Conservation (phyloP, 805 yeast genomes). For the Cyberlindnera galapagoensis region DNA sequence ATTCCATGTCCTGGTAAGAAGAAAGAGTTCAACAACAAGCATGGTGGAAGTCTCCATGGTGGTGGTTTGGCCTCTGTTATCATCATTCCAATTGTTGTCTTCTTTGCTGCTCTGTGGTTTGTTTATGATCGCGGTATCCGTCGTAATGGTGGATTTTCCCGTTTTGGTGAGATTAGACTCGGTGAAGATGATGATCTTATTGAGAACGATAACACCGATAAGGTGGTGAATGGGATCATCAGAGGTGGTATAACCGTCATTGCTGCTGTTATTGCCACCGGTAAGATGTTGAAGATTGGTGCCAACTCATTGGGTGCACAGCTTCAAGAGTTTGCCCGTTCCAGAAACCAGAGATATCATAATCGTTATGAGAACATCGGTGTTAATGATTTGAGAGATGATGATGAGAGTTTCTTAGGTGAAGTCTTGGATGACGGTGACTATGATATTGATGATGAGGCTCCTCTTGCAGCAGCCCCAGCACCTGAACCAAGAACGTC, state of each 20-base stretch:
- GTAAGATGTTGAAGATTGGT: slow-evolving; percentile 23
- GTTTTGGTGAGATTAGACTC: slow-evolving; percentile 85
- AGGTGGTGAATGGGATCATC: slow-evolving; percentile 43
- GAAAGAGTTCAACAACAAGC: slow-evolving; percentile 46
- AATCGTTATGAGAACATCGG: slow-evolving; percentile 17
- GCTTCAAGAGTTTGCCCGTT: slow-evolving; percentile 9
- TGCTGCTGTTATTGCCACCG: slow-evolving; percentile 25
- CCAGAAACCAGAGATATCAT: slow-evolving; percentile 17
- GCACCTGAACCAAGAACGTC: slow-evolving; percentile 3
- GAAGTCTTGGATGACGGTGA: slow-evolving; percentile 22
- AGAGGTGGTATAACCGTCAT: slow-evolving; percentile 30
- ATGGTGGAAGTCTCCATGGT: slow-evolving; percentile 46
- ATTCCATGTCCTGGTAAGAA: slow-evolving; percentile 88
- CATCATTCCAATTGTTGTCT: slow-evolving; percentile 43
- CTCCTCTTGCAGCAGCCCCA: slow-evolving; percentile 9
- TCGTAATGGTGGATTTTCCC: slow-evolving; percentile 51
- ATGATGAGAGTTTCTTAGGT: slow-evolving; percentile 19
- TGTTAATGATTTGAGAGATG: slow-evolving; percentile 20
- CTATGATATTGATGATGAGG: slow-evolving; percentile 22
- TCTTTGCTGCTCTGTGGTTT: slow-evolving; percentile 38
- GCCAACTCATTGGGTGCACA: slow-evolving; percentile 13
- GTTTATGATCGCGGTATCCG: slow-evolving; percentile 74
- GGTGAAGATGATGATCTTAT: slow-evolving; percentile 76
- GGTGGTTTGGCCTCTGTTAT: slow-evolving; percentile 47
- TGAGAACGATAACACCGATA: slow-evolving; percentile 45